phyloP scores from a whole-genome alignment of 495 filamentous ascomycete species.

The Rhizodiscina lignyota region DNA sequence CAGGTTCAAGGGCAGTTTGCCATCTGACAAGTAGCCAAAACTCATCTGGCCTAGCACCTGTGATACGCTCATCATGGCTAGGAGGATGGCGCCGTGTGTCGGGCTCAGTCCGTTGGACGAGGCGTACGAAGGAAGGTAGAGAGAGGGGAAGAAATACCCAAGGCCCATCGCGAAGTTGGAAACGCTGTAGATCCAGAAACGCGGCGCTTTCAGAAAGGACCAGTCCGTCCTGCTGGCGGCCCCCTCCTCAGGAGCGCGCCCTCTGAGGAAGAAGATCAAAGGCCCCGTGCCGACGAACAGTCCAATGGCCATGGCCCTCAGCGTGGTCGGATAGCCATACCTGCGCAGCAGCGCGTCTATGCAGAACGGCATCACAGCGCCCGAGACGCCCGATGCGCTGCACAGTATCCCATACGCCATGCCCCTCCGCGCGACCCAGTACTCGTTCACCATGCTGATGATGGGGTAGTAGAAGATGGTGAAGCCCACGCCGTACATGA shows the following conservation, averaged over 20 bases:
- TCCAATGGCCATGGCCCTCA: constrained; percentile 26
- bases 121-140: constrained; percentile 39
- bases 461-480: constrained; percentile 29
- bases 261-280: not conserved
- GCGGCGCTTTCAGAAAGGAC: constrained; percentile 2
- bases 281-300: not conserved
- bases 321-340: constrained; percentile 35
- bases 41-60: constrained; percentile 46
- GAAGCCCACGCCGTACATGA: constrained; percentile 33
- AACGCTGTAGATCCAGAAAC: constrained; percentile 3
- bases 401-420: constrained; percentile 41
- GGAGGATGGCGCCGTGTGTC: constrained; percentile 50
- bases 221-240: too few species aligned
- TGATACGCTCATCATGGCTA: constrained; percentile 55
- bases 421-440: constrained; percentile 34
- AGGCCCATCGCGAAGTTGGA: constrained; percentile 6
- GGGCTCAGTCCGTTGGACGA: constrained; percentile 42
- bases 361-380: constrained; percentile 31
- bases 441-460: constrained; percentile 37
- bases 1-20: constrained; percentile 51
- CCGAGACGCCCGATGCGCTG: constrained; percentile 29
- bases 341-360: constrained; percentile 29
- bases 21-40: constrained; percentile 52
- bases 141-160: not conserved
- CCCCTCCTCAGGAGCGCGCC: constrained; percentile 4